These are phyloP conservation scores for Phyllosticta citriasiana DNA, from an alignment of 2,329 filamentous ascomycete genomes.

Conservation along the genomic window DNA sequence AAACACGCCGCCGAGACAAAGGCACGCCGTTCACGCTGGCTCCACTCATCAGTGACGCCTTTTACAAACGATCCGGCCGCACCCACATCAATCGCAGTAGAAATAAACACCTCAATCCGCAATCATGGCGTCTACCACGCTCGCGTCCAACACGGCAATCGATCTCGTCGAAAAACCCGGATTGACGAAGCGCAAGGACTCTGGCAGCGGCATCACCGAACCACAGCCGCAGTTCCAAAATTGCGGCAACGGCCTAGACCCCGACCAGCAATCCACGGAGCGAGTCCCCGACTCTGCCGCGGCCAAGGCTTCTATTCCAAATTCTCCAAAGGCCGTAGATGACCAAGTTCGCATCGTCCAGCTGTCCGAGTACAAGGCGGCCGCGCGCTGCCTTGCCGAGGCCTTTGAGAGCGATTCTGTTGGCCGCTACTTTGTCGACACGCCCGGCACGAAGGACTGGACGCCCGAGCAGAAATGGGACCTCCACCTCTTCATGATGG, in stretches of 20 bases:
- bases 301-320: conserved; percentile 15
- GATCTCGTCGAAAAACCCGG: conserved; percentile 27
- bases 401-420: conserved; percentile 69
- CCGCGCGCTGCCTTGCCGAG: conserved; percentile 61
- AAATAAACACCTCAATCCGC: conserved; percentile 26
- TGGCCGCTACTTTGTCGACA: conserved; percentile 63
- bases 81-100: conserved; percentile 37
- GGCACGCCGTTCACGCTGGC: conserved; percentile 22
- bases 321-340: conserved; percentile 15
- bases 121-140: conserved; percentile 36
- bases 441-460: conserved; percentile 54
- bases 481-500: conserved; percentile 67
- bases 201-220: conserved; percentile 4
- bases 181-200: conserved; percentile 21
- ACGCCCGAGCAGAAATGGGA: conserved; percentile 62
- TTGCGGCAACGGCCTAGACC: not conserved
- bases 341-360: conserved; percentile 52
- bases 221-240: not conserved
- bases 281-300: conserved; percentile 17
- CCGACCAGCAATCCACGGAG: conserved; percentile 16
- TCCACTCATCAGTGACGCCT: conserved; percentile 26
- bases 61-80: conserved; percentile 37
- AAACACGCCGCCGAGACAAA: too few relatives aligned
- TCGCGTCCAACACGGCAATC: conserved; percentile 20
- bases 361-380: conserved; percentile 59